These are phyloP conservation scores for Pestalotiopsis sp. DNA, from an alignment of 2,329 filamentous ascomycete genomes.

Conservation along the genomic window DNA sequence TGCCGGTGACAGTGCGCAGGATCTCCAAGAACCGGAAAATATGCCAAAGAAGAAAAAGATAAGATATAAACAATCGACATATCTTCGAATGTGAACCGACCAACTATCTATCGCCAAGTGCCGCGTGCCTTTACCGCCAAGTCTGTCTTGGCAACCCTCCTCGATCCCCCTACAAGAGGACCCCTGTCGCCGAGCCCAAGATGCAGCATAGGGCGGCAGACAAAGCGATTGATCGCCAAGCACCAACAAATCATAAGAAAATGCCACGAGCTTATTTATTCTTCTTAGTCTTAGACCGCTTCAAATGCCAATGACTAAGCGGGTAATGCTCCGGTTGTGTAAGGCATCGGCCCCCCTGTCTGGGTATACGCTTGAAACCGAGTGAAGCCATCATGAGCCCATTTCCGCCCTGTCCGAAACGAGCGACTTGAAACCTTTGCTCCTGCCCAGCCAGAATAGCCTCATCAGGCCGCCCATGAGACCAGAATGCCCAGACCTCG, in stretches of 20 bases:
- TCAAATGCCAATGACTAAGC: background rate
- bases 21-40: background rate
- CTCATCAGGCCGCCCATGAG: constrained; percentile 4
- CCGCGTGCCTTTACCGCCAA: background rate
- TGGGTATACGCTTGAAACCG: constrained; percentile 2
- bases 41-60: background rate
- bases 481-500: background rate
- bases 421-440: constrained; percentile 2
- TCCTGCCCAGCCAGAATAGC: background rate
- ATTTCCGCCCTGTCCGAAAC: constrained; percentile 7
- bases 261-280: too few species aligned
- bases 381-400: background rate
- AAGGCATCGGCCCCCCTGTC: background rate
- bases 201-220: background rate
- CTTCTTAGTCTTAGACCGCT: background rate
- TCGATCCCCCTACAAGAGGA: background rate
- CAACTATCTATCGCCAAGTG: background rate
- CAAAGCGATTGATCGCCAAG: background rate
- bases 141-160: background rate
- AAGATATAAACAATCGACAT: background rate
- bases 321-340: background rate
- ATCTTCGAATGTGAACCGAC: background rate
- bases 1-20: background rate
- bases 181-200: background rate
- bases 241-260: background rate